Base-by-base conservation (phyloP, 2,329 filamentous ascomycete genomes). In the Neofusicoccum umdonicola region DNA sequence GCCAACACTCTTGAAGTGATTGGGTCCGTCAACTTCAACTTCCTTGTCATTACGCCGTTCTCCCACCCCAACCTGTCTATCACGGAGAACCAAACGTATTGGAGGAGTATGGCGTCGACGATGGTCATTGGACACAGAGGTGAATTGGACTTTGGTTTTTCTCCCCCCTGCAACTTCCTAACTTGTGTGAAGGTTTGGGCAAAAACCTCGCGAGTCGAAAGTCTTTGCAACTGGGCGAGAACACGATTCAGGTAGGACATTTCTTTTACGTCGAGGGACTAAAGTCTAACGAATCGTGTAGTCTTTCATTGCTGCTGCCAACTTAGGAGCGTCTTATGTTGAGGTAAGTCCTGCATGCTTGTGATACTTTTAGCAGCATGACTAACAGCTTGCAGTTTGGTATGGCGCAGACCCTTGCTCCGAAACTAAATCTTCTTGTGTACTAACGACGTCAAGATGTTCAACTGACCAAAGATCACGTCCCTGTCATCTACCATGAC, bases 401-500 rank as follows among this genome's bases (percentile, higher is more conserved):
- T 73, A 71, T 42, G 68, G 37, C 34, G 15, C 9, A 9, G 27
- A 15, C 3, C 37, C 8, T 4, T 19, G 15, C 22, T 3, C 37
- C 12, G 4, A 47, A 15, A 22, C 22, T 8, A 12, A 22, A n/a
- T 6, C 22, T 34, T 63, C 11, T 44, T 12, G 2, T n/a, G 22
- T 64, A 19, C 58, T 64, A 17, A 67, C 37, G n/a, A 39, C 13
- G 19, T 64, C 62, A 90, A 72, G 95, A 99, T 74, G 95, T 99
- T 0, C 95, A 99, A 75, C 82, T 99, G 44, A 99, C 95, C n/a
- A 99, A 99, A 74, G 95, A 99, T 74, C 93, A 96, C 71, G 93
- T 99, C 1, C 95, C 95, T 0, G 94, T 99, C 68, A 97, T 99
- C 72, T 99, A 99, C 74, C 95, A 99, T 74, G 95, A 99, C 77